Base-by-base conservation (phyloP, 108 stramenopile species). In the Nannochloropsis salina region DNA sequence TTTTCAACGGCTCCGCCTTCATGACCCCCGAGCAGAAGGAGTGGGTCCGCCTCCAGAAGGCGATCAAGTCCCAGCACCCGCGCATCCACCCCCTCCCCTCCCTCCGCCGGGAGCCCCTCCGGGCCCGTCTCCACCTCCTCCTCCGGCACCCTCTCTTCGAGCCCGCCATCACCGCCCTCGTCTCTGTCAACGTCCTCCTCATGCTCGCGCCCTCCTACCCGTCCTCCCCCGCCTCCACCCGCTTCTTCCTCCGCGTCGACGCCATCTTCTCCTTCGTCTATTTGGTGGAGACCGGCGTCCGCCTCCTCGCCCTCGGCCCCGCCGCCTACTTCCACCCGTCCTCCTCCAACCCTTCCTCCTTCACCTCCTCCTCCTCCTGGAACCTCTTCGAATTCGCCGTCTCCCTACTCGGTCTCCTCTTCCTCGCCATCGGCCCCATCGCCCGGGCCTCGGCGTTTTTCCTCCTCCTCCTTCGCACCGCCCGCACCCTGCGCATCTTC, bases 1-100 rank as follows among this genome's bases (percentile, higher is more conserved):
- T 74, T 74, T 74, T 74, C 15, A 74, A 74, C 61, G 61, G 61
- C 20, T 20, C 20, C 61, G 61, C 61, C 61, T 74, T 74, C n/a
- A 74, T 74, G 61, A 74, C 61, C 2, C 20, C 15, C 20, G 61
- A 74, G 4, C 61, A 74, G 5, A 74, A 74, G 61, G 61, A 74
- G 61, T 74, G 61, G 61, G 61, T 74, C 20, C 61, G 61, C 15
- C 61, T 74, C 61, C 61, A 74, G 61, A 74, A 74, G 61, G n/a
- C 61, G 61, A 74, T 74, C 5, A 74, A 74, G 61, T 20, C 15
- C 20, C 61, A n/a, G 4, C 61, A 74, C n/a, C 61, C 61, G 20
- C 61, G 61, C 61, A 74, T 74, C 61, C 61, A 74, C n/a, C 5
- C 61, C 5, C 61, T n/a, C 4, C 61, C 61, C n/a, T 20, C 20